Conservation (phyloP, 164 flowering plant species). For the Magnolia sinica region DNA sequence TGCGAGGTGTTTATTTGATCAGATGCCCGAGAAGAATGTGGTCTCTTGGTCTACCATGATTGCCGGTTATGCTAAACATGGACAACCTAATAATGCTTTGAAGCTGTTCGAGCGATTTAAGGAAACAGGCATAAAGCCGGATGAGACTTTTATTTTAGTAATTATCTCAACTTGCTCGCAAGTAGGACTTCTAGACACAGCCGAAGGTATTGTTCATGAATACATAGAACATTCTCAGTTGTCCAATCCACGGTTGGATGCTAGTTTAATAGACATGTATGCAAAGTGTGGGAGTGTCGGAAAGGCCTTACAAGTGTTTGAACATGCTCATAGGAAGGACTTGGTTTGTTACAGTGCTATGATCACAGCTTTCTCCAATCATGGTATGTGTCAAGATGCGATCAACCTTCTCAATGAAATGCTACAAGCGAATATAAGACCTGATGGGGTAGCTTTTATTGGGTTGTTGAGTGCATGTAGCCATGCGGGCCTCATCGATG, state of each 20-base stretch:
- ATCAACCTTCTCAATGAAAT: slow-evolving; percentile 32
- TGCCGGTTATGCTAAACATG: slow-evolving; percentile 35
- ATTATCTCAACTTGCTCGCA: slow-evolving; percentile 42
- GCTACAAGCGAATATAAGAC: slow-evolving; percentile 26
- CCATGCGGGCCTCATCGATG: slow-evolving; percentile 42
- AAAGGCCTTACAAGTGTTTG: slow-evolving; percentile 32
- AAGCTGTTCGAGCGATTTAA: slow-evolving; percentile 26
- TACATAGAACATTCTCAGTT: slow-evolving; percentile 15
- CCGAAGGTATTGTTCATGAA: slow-evolving; percentile 22
- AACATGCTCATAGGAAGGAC: slow-evolving; percentile 25
- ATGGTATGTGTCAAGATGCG: slow-evolving; percentile 33
- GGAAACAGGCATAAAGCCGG: slow-evolving; percentile 28
- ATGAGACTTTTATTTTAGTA: slow-evolving; percentile 31
- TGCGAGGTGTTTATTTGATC: slow-evolving; percentile 33
- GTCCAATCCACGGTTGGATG: slow-evolving; percentile 20
- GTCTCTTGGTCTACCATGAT: slow-evolving; percentile 45
- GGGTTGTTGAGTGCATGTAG: slow-evolving; percentile 39
- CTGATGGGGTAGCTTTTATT: slow-evolving; percentile 38
- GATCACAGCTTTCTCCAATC: slow-evolving; percentile 43
- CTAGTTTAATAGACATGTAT: slow-evolving; percentile 40
- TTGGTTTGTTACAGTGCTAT: slow-evolving; percentile 38
- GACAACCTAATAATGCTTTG: slow-evolving; percentile 31
- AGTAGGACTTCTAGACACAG: slow-evolving; percentile 27
- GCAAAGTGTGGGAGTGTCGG: slow-evolving; percentile 38
- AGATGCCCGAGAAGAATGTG: slow-evolving; percentile 37